These are phyloP conservation scores for Candida chilensis DNA, from an alignment of 805 yeast genomes.

Conservation along the genomic window DNA sequence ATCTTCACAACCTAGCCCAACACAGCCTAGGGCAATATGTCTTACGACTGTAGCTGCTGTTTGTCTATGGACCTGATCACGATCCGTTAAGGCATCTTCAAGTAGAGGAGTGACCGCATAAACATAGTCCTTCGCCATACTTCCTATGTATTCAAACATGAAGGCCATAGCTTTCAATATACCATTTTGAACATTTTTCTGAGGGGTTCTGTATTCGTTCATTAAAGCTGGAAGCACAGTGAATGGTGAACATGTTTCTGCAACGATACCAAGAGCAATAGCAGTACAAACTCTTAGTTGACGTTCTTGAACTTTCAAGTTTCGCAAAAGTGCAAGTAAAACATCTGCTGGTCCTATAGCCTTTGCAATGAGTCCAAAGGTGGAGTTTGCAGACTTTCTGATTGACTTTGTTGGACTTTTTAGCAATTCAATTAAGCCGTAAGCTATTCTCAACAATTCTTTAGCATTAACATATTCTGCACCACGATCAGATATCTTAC, in stretches of 20 bases:
- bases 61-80: conserved; percentile 91
- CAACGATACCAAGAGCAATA: conserved; percentile 95
- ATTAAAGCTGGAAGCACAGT: conserved; percentile 90
- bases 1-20: conserved; percentile 70
- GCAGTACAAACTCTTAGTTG: conserved; percentile 96
- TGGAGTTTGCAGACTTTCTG: conserved; percentile 75
- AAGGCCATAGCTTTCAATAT: conserved; percentile 85
- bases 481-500: conserved; percentile 70
- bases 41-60: conserved; percentile 85
- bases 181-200: conserved; percentile 91
- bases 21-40: conserved; percentile 73
- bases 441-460: conserved; percentile 97
- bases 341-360: conserved; percentile 97
- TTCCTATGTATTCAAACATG: conserved; percentile 86
- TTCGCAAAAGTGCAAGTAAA: conserved; percentile 71
- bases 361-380: conserved; percentile 85
- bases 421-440: conserved; percentile 81
- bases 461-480: conserved; percentile 80
- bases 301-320: conserved; percentile 87
- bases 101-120: conserved; percentile 71
- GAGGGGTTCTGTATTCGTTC: conserved; percentile 93
- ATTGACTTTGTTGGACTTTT: conserved; percentile 72
- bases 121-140: conserved; percentile 70
- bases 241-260: conserved; percentile 87
- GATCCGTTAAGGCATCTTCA: conserved; percentile 83